phyloP scores from a whole-genome alignment of 2,329 filamentous ascomycete genomes.

The Chrysoporthe deuterocubensis region DNA sequence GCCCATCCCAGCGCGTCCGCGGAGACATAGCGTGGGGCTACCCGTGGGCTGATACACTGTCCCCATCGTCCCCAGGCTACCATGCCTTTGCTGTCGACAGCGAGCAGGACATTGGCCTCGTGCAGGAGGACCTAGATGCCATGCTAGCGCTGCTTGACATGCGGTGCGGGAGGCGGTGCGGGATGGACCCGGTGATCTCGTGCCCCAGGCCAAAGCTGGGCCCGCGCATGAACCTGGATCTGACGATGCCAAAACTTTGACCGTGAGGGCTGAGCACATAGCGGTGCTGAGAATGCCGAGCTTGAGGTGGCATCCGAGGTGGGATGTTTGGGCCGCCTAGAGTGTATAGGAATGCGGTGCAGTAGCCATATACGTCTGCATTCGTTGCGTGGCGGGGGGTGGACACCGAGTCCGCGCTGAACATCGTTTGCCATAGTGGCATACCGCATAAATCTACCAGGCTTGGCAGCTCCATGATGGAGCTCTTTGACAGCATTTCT shows the following conservation, averaged over 20 bases:
- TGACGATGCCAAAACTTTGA: not conserved
- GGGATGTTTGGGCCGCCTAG: not conserved
- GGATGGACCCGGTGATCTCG: not conserved
- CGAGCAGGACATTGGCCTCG: not conserved
- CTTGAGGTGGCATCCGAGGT: not conserved
- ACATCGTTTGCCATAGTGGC: not conserved
- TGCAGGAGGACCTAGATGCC: not conserved
- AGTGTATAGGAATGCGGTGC: not conserved
- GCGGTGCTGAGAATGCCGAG: not conserved
- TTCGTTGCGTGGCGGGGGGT: not conserved
- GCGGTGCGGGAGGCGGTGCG: not conserved
- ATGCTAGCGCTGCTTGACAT: not conserved
- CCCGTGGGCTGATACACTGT: not conserved
- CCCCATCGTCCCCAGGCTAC: not conserved
- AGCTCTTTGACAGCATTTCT: not conserved
- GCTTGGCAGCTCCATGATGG: not conserved
- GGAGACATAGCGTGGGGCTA: constrained; percentile 6
- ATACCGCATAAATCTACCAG: not conserved
- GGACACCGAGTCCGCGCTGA: not conserved
- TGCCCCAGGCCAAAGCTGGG: not conserved
- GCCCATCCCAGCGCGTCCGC: not conserved
- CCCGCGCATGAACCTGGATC: not conserved
- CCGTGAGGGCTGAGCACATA: not conserved
- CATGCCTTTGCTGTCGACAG: not conserved
- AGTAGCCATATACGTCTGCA: not conserved